phyloP scores from a whole-genome alignment of 331 rosid genomes.

The Rosa hybrid region DNA sequence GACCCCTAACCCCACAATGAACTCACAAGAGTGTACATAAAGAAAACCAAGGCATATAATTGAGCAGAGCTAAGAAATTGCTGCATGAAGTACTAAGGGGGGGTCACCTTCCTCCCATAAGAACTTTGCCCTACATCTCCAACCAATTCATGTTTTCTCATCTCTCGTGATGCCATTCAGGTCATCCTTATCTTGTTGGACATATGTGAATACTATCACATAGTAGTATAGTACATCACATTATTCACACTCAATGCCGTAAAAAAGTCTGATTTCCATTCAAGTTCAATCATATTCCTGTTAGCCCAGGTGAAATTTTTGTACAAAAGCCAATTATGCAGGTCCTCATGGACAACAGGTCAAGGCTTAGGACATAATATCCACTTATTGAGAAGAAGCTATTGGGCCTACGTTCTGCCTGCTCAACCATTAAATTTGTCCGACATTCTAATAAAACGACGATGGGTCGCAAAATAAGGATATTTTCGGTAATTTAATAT shows the following conservation, averaged over 20 bases:
- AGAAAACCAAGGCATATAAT: not conserved
- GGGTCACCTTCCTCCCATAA: not conserved
- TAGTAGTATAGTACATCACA: not conserved
- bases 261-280: not conserved
- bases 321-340: not conserved
- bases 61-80: conserved; percentile 5
- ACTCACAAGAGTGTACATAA: not conserved
- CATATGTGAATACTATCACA: too few species aligned
- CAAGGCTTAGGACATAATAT: not conserved
- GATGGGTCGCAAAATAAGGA: not conserved
- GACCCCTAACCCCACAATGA: not conserved
- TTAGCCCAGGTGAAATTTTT: not conserved
- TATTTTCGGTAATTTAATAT: not conserved
- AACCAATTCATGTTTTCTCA: not conserved
- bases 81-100: not conserved
- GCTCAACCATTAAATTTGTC: not conserved
- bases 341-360: not conserved
- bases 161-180: not conserved
- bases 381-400: too few species aligned
- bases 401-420: too few species aligned
- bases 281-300: not conserved
- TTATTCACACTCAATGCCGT: not conserved
- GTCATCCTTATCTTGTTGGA: not conserved
- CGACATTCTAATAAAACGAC: not conserved
- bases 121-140: not conserved